Conservation (phyloP, 23 red algal genomes). For the Gracilaria gracilis region DNA sequence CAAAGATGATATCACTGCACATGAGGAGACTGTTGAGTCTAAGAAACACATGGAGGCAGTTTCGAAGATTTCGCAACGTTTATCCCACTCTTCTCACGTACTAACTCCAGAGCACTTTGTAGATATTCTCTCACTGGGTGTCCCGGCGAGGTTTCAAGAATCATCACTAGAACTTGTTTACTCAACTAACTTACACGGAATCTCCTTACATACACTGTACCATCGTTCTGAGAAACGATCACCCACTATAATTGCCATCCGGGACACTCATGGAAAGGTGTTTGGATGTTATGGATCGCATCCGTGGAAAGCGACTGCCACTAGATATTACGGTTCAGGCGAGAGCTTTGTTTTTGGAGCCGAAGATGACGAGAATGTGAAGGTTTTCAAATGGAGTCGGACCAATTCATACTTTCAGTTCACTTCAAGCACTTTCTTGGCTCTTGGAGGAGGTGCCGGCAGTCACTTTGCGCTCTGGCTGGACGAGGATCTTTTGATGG, state of each 20-base stretch:
- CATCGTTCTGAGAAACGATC: slow-evolving; percentile 51
- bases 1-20: background rate
- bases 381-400: slow-evolving; percentile 80
- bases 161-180: slow-evolving; percentile 77
- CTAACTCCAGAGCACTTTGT: slow-evolving; percentile 62
- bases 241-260: slow-evolving; percentile 82
- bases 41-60: background rate
- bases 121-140: slow-evolving; percentile 44
- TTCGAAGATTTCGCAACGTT: slow-evolving; percentile 27
- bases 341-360: slow-evolving; percentile 95
- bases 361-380: slow-evolving; percentile 11
- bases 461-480: slow-evolving; percentile 91
- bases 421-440: slow-evolving; percentile 75
- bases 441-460: slow-evolving; percentile 87
- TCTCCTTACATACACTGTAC: slow-evolving; percentile 87
- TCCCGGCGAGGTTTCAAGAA: slow-evolving; percentile 79
- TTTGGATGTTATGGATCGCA: slow-evolving; percentile 90
- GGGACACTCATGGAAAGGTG: slow-evolving; percentile 70
- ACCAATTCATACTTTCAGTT: slow-evolving; percentile 92
- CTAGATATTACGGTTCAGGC: slow-evolving; percentile 84
- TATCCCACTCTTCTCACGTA: slow-evolving; percentile 64
- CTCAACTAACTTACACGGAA: slow-evolving; percentile 87
- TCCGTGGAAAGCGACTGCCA: slow-evolving; percentile 74
- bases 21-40: background rate
- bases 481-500: slow-evolving; percentile 88